Base-by-base conservation (phyloP, 768 basidiomycete species). In the Paxillus involutus region DNA sequence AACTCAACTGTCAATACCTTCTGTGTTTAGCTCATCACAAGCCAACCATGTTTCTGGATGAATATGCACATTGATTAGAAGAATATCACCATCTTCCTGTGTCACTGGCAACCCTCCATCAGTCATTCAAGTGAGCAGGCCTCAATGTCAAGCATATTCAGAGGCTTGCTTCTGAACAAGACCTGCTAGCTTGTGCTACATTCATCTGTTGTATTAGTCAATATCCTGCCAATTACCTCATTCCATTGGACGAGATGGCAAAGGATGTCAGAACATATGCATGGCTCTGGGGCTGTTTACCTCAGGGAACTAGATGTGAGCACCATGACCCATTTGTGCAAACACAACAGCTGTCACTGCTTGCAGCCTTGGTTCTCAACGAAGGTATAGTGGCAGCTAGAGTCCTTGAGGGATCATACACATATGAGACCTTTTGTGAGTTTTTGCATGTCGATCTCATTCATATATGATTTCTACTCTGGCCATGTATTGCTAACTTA, bases 261-360 rank as follows among this genome's bases (percentile, higher is more conserved):
- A 69, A 70, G 56, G 64, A 71, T 47, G 59, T 68, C 45, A 56
- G 59, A 4, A 66, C 65, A 14, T 67, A 64, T 53, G 56, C 64
- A 35, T 49, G 57, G 8, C 30, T 60, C 11, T 65, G 60, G 55
- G 68, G 70, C 21, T 26, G 60, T 26, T 50, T 62, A 24, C 49
- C 36, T 8, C 12, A 30, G 30, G 65, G 70, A 0, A 32, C 46
- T 29, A 53, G 58, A 8, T 61, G 49, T 5, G 60, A 66, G 32
- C 54, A 59, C 1, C 53, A 56, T 46, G 48, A 55, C 32, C 62
- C 59, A 10, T 67, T 63, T 57, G 59, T 66, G 13, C 35, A 56
- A 4, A 60, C 59, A 32, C 33, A 46, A 4, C 46, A 59, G 12
- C 62, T 58, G 40, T 66, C 64, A 1, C 59, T 59, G 48, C 49